A percentile compares a stretch with the other conserved stretches of the same genome.
These are phyloP conservation scores for Xylariaceae sp. DNA, from an alignment of 2,329 filamentous ascomycete genomes.

Conservation along the genomic window DNA sequence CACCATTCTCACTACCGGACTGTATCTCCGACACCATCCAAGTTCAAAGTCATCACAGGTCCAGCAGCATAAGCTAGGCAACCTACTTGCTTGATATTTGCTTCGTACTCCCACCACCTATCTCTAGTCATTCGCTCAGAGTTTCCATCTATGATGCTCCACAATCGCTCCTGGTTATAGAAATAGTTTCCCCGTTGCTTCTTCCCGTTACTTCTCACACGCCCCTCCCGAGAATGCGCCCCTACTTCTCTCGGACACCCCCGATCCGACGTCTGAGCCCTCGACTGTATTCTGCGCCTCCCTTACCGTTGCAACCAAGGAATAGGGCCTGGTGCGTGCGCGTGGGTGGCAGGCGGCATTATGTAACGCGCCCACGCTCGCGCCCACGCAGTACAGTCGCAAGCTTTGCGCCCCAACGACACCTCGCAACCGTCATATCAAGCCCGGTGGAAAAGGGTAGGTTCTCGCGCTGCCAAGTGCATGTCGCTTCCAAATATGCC, in stretches of 20 bases:
- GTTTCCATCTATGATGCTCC: slow-evolving; percentile 9
- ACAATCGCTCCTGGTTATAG: background rate
- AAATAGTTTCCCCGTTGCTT: background rate
- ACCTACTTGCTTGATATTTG: too few relatives aligned
- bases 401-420: slow-evolving; percentile 10
- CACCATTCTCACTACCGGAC: too few relatives aligned
- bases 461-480: slow-evolving; percentile 3
- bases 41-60: too few relatives aligned
- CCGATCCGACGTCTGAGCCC: slow-evolving; percentile 15
- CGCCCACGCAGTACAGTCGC: background rate
- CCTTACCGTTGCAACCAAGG: slow-evolving; percentile 7
- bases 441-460: slow-evolving; percentile 18
- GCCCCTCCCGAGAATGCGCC: slow-evolving; percentile 20
- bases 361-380: slow-evolving; percentile 9
- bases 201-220: slow-evolving; percentile 1
- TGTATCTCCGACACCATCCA: too few relatives aligned
- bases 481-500: slow-evolving; percentile 4
- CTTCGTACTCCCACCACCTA: too few relatives aligned
- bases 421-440: slow-evolving; percentile 18
- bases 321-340: slow-evolving; percentile 17
- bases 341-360: slow-evolving; percentile 15
- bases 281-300: slow-evolving; percentile 15
- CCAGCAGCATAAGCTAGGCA: too few relatives aligned
- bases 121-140: too few relatives aligned
- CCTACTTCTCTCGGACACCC: slow-evolving; percentile 16